Base-by-base conservation (phyloP, 495 filamentous ascomycete species). In the Penicillium chermesinum region DNA sequence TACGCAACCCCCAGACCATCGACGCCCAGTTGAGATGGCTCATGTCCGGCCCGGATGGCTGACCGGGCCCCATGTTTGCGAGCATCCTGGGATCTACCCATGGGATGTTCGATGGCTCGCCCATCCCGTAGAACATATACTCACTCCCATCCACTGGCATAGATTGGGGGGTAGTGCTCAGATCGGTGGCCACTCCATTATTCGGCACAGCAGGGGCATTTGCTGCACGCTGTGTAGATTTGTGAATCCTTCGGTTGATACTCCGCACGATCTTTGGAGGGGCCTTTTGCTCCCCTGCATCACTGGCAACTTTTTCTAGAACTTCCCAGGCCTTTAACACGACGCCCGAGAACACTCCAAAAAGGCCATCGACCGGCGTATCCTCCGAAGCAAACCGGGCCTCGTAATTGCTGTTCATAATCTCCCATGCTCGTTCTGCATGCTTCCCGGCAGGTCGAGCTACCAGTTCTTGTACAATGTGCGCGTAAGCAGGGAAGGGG, bases 401-500 rank as follows among this genome's bases (percentile, higher is more conserved):
- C 7, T 74, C 67, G 44, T 65, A 79, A 46, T 80, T 78, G 1
- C 76, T 68, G 52, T 65, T 72, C 70, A 81, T 73, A 1, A 62
- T 41, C 8, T 70, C 50, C 79, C 79, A 83, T 5, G 63, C 63
- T 19, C 57, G 19, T 44, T 58, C 52, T 17, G 69, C 63, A 7
- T 69, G 56, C 5, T 57, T 34, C 8, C 45, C 34, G 12, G 44
- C 9, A 38, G 77, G 75, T 21, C 68, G 64, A 43, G 49, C 59
- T 36, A 54, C 64, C 36, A 81, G 44, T 33, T 77, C 65, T 50
- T 78, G 68, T 3, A 70, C 38, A n/a, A 79, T 42, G 25, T 78
- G 67, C 14, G 76, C 46, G 50, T 80, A 82, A 6, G 69, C 75
- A 0, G 70, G 70, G 34, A 81, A 73, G 5, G 77, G 80, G 54